phyloP scores from a whole-genome alignment of 2,329 filamentous ascomycete genomes.

The Graphiopsis chlorocephala region DNA sequence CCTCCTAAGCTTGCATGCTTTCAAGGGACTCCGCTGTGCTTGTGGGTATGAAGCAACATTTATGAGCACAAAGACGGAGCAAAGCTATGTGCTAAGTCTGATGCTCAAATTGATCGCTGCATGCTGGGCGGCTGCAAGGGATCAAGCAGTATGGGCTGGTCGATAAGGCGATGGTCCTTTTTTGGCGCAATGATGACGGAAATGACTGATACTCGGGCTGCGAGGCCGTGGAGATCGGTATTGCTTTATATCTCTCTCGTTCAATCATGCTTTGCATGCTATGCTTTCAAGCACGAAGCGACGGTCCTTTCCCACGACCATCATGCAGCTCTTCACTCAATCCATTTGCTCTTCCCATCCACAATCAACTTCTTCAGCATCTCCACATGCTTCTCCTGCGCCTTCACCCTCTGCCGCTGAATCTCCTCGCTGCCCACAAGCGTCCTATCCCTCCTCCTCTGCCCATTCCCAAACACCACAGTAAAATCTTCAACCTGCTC shows the following conservation, averaged over 20 bases:
- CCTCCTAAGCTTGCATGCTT: neutral
- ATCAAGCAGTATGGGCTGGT: neutral
- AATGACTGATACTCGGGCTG: neutral
- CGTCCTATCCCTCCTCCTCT: constrained; percentile 41
- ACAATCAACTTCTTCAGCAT: constrained; percentile 34
- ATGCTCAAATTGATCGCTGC: neutral
- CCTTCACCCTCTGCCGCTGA: constrained; percentile 31
- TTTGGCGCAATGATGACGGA: neutral
- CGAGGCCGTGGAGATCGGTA: neutral
- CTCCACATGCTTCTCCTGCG: constrained; percentile 34
- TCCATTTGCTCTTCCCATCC: constrained; percentile 36
- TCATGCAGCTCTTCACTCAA: constrained; percentile 14
- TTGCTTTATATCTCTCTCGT: neutral
- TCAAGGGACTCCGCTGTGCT: neutral
- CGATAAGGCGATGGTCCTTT: neutral
- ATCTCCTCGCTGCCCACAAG: constrained; percentile 30
- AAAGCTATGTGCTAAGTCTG: neutral
- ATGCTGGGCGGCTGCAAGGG: neutral
- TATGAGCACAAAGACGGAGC: neutral
- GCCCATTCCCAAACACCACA: constrained; percentile 42
- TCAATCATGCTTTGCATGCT: neutral
- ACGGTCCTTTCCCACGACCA: neutral
- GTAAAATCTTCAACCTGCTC: constrained; percentile 45
- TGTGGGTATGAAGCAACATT: neutral
- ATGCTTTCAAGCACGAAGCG: neutral